Evolutionary conservation across 225 moss, liverwort and hornwort species (phyloP).

Genomic region (Thuidium tamariscinum): DNA sequence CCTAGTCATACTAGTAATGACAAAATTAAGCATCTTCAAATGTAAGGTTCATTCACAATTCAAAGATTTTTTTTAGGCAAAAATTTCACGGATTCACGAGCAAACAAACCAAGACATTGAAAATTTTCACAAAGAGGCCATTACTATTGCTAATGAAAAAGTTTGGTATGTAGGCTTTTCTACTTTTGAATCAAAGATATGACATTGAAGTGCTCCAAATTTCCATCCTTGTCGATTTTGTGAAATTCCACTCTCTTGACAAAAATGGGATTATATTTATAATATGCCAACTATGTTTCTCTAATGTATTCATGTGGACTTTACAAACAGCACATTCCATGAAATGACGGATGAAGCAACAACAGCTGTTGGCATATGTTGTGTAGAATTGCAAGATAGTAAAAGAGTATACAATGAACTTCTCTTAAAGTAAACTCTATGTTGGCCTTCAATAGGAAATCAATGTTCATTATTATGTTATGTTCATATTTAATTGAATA

Average conservation of each 20-base stretch:
- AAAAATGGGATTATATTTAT: neutral
- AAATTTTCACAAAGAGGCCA: constrained; percentile 39
- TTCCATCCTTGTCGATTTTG: accelerated
- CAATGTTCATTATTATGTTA: neutral
- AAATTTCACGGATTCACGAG: constrained; percentile 45
- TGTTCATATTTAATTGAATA: neutral
- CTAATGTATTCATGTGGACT: neutral
- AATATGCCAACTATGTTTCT: neutral
- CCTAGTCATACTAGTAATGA: neutral
- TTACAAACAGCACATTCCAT: constrained; percentile 42
- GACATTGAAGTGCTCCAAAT: neutral
- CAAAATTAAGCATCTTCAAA: neutral
- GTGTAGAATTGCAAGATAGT: constrained; percentile 37
- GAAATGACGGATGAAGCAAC: constrained; percentile 73
- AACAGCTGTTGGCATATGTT: constrained; percentile 33
- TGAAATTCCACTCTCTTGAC: neutral
- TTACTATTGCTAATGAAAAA: constrained; percentile 59
- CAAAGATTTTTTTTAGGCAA: constrained; percentile 13
- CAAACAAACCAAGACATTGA: constrained; percentile 49
- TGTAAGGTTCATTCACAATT: neutral
- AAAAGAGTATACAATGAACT: constrained; percentile 54
- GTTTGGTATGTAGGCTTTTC: constrained; percentile 41
- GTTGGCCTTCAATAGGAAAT: neutral
- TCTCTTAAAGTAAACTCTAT: constrained; percentile 33
- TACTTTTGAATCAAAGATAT: neutral